Evolutionary conservation across 1,284 basidiomycete genomes (phyloP).

Genomic region (Bjerkandera adusta): DNA sequence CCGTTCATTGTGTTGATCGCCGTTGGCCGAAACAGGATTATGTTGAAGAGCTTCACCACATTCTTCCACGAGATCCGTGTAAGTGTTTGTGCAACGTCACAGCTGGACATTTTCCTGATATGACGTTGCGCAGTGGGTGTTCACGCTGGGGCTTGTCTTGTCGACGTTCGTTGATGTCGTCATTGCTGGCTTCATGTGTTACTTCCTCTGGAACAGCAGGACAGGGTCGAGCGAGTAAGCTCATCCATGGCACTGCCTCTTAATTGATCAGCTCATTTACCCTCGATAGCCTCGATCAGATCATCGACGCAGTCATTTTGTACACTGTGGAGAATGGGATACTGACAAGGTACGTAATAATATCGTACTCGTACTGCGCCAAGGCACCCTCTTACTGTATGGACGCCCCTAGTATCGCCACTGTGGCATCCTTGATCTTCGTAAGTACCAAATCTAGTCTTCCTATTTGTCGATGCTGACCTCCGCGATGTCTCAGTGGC

Average conservation of each 20-base stretch:
- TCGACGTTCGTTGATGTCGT: conserved; percentile 51
- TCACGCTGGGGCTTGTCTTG: conserved; percentile 50
- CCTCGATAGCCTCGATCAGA: conserved; percentile 38
- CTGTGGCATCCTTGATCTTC: conserved; percentile 42
- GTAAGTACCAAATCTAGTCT: conserved; percentile 31
- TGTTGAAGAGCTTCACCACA: conserved; percentile 30
- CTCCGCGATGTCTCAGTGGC: conserved; percentile 33
- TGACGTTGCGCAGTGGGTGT: conserved; percentile 60
- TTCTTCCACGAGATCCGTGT: conserved; percentile 23
- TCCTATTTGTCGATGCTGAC: conserved; percentile 8
- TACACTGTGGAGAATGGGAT: conserved; percentile 54
- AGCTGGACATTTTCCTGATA: conserved; percentile 5
- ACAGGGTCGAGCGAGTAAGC: conserved; percentile 30
- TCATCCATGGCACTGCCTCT: conserved; percentile 22
- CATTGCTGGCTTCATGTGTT: conserved; percentile 46
- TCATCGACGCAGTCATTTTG: conserved; percentile 47
- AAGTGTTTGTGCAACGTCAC: neutral
- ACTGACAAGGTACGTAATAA: conserved; percentile 41
- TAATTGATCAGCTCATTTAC: conserved; percentile 18
- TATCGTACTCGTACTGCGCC: neutral
- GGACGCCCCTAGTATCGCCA: conserved; percentile 35
- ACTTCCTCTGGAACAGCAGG: conserved; percentile 42
- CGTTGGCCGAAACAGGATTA: conserved; percentile 26
- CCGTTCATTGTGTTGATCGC: neutral
- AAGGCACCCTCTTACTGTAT: conserved; percentile 4